These are phyloP conservation scores for Hordeum vulgare DNA, from an alignment of 176 grass and related monocot species.

Conservation along the genomic window DNA sequence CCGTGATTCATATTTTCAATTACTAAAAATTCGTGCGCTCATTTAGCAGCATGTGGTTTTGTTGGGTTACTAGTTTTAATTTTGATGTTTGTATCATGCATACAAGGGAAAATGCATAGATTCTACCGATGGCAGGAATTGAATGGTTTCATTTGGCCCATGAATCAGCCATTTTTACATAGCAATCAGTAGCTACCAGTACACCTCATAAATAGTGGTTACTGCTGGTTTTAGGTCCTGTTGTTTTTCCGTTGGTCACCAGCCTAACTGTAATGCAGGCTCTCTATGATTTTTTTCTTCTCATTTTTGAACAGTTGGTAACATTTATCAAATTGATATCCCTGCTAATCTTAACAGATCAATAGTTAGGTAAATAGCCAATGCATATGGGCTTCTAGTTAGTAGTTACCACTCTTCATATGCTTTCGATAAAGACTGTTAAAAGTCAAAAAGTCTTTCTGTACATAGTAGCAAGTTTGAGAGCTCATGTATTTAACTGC, in stretches of 20 bases:
- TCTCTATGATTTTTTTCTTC: no score
- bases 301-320: background rate
- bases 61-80: background rate
- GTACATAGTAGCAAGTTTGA: conserved; percentile 5
- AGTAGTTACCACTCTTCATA: background rate
- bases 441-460: background rate
- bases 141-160: background rate
- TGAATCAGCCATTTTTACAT: background rate
- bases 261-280: background rate
- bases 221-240: background rate
- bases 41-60: background rate
- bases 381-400: background rate
- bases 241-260: background rate
- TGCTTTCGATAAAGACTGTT: background rate
- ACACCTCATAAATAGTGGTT: background rate
- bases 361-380: background rate
- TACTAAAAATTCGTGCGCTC: background rate
- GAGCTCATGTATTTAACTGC: background rate
- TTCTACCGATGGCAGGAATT: background rate
- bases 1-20: background rate
- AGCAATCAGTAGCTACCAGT: background rate
- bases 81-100: background rate
- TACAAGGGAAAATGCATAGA: background rate
- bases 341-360: background rate
- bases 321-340: background rate